Base-by-base conservation (phyloP, 208 protist genomes). In the Acanthamoeba royreba region DNA sequence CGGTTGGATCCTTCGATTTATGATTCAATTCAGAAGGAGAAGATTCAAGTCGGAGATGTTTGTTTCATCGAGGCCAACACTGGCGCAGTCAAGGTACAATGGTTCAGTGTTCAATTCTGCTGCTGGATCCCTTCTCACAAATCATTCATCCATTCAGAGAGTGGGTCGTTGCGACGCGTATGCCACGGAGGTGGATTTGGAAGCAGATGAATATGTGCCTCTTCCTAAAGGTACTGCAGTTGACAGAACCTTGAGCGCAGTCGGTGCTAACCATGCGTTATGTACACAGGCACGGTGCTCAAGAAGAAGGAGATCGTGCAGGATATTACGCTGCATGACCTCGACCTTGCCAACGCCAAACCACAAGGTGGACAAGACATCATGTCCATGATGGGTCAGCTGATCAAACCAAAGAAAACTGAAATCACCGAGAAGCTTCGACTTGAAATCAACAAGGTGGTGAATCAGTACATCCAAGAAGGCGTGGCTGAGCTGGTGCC, bases 371-470 rank as follows among this genome's bases (percentile, higher is more conserved):
- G 99, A 9, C 98, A 99, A 74, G 99, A 99, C 95, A 98, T 99
- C 9, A 97, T 99, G 55, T 99, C 98, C 96, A 98, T 99, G 96
- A 99, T 99, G 94, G 99, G 98, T 93, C 98, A 98, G 94, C 97
- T 99, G 87, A 98, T 99, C 95, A 99, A 99, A 81, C 99, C 99
- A 53, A 99, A 99, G 96, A 99, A 99, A 95, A 99, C 99, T 33
- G 99, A 99, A 96, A 99, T 99, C 94, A 99, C 99, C 31, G 99
- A 99, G 95, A 99, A 99, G 96, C 97, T 99, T 28, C 97, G 99
- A 22, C 95, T 97, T 74, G 99, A 99, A 95, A 99, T 99, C 94
- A 99, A 99, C 97, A 99, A 99, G 96, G 98, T 99, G 93, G 11
- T 47, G n/a, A 99, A 99, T 96, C 99, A 99, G 95, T 99, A 99